Evolutionary conservation across 116 monocot species (phyloP), one percentile per base, ranked within the genome.

Genomic region (Phalaenopsis hybrid): DNA sequence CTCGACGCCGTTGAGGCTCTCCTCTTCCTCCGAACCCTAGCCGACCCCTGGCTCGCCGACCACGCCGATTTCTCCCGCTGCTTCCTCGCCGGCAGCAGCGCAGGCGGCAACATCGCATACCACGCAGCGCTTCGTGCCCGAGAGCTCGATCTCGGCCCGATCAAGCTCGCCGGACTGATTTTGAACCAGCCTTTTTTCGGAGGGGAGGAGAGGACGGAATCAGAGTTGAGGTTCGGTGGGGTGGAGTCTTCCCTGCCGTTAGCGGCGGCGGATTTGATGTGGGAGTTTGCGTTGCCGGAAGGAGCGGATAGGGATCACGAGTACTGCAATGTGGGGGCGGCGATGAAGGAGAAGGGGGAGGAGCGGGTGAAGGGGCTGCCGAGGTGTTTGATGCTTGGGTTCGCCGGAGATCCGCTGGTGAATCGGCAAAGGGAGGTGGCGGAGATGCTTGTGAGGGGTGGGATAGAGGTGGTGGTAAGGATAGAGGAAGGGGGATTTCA

Each of bases 51-150:
- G 87, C 67, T 90, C 6, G 25, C 18, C 52, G 49, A 18, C 33
- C 77, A 57, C 7, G 86, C 50, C 8, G 94, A 94, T 61, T 85
- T 84, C 82, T 82, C 83, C 43, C 80, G 87, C 15, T 84, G 85
- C 45, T 94, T 86, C 78, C 82, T 94, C n/a, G 82, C 85, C 80
- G 94, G 94, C 55, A 79, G 82, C 87, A 92, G 92, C 85, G 57
- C 87, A 59, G 94, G 94, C 3, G 92, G 69, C 13, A 94, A 85
- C 86, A 90, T 94, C 41, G 89, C 85, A 17, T 90, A 89, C 85
- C 87, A 86, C 77, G 87, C 86, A 0, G 88, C 84, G 25, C 34
- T 88, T 0, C 81, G 79, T 6, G 72, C 85, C 5, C 33, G 65
- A 28, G 78, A 51, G 1, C 25, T 81, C 12, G 83, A 75, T 11